Evolutionary conservation across 2,329 filamentous ascomycete genomes (phyloP), one percentile per base, ranked within the genome.

Genomic region (Furcasterigmium furcatum): DNA sequence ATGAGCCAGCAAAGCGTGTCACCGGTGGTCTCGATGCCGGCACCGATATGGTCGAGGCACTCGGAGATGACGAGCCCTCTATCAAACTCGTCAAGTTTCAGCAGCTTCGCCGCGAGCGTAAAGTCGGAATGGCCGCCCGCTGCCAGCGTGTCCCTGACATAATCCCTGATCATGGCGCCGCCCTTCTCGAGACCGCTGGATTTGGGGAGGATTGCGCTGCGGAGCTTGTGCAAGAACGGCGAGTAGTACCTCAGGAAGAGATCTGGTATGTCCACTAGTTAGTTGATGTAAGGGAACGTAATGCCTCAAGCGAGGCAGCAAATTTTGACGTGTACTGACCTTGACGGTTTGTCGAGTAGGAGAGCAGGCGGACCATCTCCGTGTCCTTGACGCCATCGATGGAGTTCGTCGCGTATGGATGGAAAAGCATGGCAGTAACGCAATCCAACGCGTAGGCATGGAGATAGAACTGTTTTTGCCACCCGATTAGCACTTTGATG

Each of bases 11-110:
- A 43, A 14, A 43, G 41, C 14, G 21, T 43, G n/a, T 29, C 41
- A 2, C 41, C 59, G 2, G 55, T 65, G 0, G 57, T 65, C 6
- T 61, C 62, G 3, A 52, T 63, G 6, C 55, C 56, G 27, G 55
- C 58, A 16, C 60, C 61, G 4, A 54, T 49, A 6, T 63, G 59
- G 57, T 57, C 62, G 4, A 43, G 41, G 5, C 41, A 43, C 21
- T 43, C 41, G 6, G 41, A 32, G 18, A 35, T 16, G 9, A 21
- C n/a, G 8, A 43, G n/a, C 8, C 19, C 2, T 32, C 8, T 18
- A 21, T 40, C 38, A 14, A 40, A 29, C 13, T 8, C 13, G 13
- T 8, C 8, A 13, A 29, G 25, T 8, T 29, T 29, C 8, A 29
- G 25, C 25, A 29, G 25, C 25, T 29, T 29, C 8, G 25, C 25